phyloP scores from a whole-genome alignment of 768 basidiomycete genomes.

The Daedaleopsis sinensis region DNA sequence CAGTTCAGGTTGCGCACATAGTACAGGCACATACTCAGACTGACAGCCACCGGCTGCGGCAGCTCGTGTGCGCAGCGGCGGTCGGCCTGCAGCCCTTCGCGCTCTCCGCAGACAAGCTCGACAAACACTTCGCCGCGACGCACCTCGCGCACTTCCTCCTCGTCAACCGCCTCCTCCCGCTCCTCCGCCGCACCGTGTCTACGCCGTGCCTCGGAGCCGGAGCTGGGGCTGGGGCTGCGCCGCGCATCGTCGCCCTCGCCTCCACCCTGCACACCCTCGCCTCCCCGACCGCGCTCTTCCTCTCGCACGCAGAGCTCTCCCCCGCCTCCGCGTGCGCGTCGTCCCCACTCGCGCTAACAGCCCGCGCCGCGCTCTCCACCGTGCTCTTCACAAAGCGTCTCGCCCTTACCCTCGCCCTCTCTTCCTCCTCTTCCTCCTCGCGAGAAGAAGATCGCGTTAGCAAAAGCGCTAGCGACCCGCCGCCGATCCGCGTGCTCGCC shows the following conservation, averaged over 20 bases:
- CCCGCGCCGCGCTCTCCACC: constrained; percentile 45
- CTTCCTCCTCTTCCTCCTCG: constrained; percentile 23
- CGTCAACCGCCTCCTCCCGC: constrained; percentile 45
- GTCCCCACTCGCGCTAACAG: constrained; percentile 36
- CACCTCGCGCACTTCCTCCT: constrained; percentile 44
- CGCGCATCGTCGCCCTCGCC: constrained; percentile 43
- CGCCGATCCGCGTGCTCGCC: constrained; percentile 30
- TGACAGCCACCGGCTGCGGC: neutral
- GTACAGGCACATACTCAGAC: too few species aligned
- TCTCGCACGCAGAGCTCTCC: constrained; percentile 41
- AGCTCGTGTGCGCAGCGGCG: constrained; percentile 35
- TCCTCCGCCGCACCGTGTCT: constrained; percentile 38
- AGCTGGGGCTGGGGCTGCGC: neutral
- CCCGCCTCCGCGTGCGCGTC: constrained; percentile 29
- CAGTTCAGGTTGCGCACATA: too few species aligned
- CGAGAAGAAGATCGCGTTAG: too few species aligned
- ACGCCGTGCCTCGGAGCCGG: constrained; percentile 3
- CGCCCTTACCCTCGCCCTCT: constrained; percentile 16
- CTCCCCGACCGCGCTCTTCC: constrained; percentile 36
- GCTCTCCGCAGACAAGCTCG: constrained; percentile 28
- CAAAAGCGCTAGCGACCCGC: neutral
- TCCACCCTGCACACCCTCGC: constrained; percentile 43
- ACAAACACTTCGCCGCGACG: constrained; percentile 37
- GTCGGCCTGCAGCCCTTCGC: constrained; percentile 32
- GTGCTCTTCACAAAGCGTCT: constrained; percentile 41